Evolutionary conservation across 1,139 yeast genomes (phyloP).

Genomic region (Candida sanyaensis): DNA sequence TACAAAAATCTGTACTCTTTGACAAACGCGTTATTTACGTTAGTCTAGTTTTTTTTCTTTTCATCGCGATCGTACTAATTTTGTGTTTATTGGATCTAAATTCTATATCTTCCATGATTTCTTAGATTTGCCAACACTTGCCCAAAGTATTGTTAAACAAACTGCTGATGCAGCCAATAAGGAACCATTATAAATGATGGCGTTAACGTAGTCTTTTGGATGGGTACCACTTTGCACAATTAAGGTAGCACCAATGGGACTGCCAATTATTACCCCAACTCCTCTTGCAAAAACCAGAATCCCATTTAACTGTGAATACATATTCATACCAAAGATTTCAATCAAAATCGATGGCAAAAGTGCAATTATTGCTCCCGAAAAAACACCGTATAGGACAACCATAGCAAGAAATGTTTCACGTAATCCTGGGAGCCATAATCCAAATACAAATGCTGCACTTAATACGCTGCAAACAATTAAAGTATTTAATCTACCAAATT

Average conservation of each 20-base stretch:
- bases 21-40: background rate
- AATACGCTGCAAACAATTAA: slow-evolving; percentile 32
- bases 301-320: slow-evolving; percentile 27
- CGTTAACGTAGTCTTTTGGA: slow-evolving; percentile 21
- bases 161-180: slow-evolving; percentile 20
- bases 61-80: background rate
- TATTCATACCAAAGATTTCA: slow-evolving; percentile 37
- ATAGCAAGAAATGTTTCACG: slow-evolving; percentile 32
- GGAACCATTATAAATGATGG: slow-evolving; percentile 29
- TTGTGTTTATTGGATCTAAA: background rate
- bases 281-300: slow-evolving; percentile 35
- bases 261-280: slow-evolving; percentile 31
- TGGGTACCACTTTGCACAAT: slow-evolving; percentile 17
- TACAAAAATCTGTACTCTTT: background rate
- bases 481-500: slow-evolving; percentile 39
- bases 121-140: background rate
- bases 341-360: slow-evolving; percentile 40
- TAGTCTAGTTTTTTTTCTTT: background rate
- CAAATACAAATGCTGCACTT: slow-evolving; percentile 31
- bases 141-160: slow-evolving; percentile 1
- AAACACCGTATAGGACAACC: slow-evolving; percentile 38
- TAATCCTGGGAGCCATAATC: slow-evolving; percentile 27
- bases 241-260: slow-evolving; percentile 34
- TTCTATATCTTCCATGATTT: slow-evolving; percentile 1
- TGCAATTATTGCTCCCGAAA: slow-evolving; percentile 40